Conservation (phyloP, 2,329 filamentous ascomycete genomes). For the Colletotrichum spaethianum region DNA sequence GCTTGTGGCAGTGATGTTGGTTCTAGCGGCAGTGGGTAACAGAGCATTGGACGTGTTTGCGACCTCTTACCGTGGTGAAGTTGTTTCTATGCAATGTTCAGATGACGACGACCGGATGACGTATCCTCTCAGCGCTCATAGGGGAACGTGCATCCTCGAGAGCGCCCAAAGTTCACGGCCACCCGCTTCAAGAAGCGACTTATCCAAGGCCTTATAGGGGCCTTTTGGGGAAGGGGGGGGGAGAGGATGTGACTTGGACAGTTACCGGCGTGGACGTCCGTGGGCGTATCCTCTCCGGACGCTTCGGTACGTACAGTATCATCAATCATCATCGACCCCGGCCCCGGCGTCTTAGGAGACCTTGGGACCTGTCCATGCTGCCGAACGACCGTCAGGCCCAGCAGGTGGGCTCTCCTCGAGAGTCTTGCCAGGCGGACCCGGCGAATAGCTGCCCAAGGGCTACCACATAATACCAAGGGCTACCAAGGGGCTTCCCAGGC, state of each 20-base stretch:
- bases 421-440: background rate
- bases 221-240: background rate
- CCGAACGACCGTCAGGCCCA: background rate
- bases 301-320: background rate
- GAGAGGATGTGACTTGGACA: background rate
- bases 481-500: background rate
- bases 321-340: background rate
- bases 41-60: background rate
- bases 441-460: background rate
- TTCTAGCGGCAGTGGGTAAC: background rate
- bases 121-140: background rate
- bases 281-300: background rate
- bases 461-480: too few relatives aligned
- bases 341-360: background rate
- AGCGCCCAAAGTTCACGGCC: conserved; percentile 1
- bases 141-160: background rate
- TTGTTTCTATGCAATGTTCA: conserved; percentile 6
- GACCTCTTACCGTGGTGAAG: background rate
- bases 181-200: background rate
- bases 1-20: background rate
- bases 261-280: background rate
- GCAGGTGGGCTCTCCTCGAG: background rate
- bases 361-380: background rate
- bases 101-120: conserved; percentile 22
- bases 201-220: background rate